Evolutionary conservation across 306 rosid species (phyloP), one percentile per base, ranked within the genome.

Genomic region (Argentina anserina): DNA sequence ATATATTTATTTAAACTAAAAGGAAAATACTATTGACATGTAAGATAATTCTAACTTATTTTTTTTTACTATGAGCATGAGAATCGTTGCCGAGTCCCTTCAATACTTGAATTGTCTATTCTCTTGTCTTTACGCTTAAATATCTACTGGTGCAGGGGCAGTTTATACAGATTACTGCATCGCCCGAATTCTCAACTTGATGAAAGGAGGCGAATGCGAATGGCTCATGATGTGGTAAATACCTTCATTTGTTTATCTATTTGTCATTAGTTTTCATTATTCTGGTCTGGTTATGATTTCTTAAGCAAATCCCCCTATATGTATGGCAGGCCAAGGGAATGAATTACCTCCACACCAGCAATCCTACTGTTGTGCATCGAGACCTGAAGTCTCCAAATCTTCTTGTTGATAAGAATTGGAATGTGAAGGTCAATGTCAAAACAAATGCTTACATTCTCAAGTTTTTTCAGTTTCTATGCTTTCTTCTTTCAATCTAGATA

Each of bases 171-270:
- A 87, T 75, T 95, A 67, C 79, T 95, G 81, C 99, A 95, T 83
- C 97, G 97, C 60, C 97, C 99, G 76, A 92, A 87, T 79, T 69
- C 87, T 80, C 90, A 83, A 72, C 88, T 95, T 71, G 99, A 95
- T 75, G 99, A 95, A 86, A 92, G 78, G 83, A 90, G 89, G 75
- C 89, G 97, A 79, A 74, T 92, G 88, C 92, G 87, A 42, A 95
- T 95, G 99, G 99, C 99, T 50, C 86, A 84, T 78, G 99, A 95
- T 84, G 99, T 95, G 99, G 99, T 95, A 91, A 87, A 74, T 78
- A 50, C 29, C 52, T 74, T 37, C 46, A 72, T 31, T 67, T 68
- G 72, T 74, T 33, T 21, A 46, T 8, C 49, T 67, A 21, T 73
- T 20, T 74, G 25, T 56, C 59, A 69, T 50, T 18, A n/a, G 59